These are phyloP conservation scores for Scheffersomyces stipitis DNA, from an alignment of 805 yeast species.

Conservation along the genomic window DNA sequence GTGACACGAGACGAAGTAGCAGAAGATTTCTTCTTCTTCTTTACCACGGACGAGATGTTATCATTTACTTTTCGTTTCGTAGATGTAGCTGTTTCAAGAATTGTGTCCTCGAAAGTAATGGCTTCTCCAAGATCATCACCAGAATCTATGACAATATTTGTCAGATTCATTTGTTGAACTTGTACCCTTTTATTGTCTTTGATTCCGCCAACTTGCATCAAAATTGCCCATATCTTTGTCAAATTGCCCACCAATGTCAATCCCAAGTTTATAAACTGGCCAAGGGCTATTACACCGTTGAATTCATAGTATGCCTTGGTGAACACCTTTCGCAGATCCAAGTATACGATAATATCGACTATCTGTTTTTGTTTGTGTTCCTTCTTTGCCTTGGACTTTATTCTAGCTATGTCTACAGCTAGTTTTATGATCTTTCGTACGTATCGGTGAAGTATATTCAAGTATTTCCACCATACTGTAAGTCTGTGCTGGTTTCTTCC, in stretches of 20 bases:
- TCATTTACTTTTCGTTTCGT: constrained; percentile 7
- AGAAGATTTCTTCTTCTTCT: no score
- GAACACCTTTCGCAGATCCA: constrained; percentile 35
- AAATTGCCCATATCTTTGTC: constrained; percentile 41
- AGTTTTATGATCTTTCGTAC: constrained; percentile 39
- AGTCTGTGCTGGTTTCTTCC: constrained; percentile 74
- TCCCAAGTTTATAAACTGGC: constrained; percentile 76
- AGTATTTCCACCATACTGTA: constrained; percentile 73
- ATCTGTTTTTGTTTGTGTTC: constrained; percentile 13
- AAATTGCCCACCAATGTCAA: constrained; percentile 61
- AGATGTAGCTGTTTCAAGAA: no score
- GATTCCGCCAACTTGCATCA: constrained; percentile 18
- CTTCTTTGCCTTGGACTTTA: constrained; percentile 6
- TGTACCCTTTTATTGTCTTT: constrained; percentile 1
- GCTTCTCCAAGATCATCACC: constrained; percentile 12
- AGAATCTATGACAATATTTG: background rate
- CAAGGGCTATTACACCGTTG: constrained; percentile 66
- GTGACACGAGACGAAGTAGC: no score
- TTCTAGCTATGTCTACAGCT: constrained; percentile 21
- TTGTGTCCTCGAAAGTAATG: background rate
- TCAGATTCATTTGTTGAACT: background rate
- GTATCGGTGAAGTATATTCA: constrained; percentile 62
- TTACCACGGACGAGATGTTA: constrained; percentile 4
- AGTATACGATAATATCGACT: constrained; percentile 19
- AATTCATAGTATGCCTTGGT: constrained; percentile 58